Conservation (phyloP, 768 basidiomycete species). For the Phlegmacium glaucopus region DNA sequence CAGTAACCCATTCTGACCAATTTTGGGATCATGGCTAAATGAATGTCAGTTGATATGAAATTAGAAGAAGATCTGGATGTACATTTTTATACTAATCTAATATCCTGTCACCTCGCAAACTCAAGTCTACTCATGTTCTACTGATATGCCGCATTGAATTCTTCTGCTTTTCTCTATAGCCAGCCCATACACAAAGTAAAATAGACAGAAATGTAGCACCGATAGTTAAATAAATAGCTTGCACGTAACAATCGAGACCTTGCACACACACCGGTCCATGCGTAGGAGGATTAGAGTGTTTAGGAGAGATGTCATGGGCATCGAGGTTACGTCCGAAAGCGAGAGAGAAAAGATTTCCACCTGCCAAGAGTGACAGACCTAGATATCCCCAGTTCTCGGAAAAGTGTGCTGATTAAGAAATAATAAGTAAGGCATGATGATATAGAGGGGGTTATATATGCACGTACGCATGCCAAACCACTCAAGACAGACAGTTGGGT, state of each 20-base stretch:
- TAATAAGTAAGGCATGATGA: background rate
- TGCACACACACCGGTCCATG: slow-evolving; percentile 40
- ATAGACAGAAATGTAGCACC: slow-evolving; percentile 44
- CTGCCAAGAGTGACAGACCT: too few relatives aligned
- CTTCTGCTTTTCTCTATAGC: slow-evolving; percentile 1
- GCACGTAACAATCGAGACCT: slow-evolving; percentile 59
- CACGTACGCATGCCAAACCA: slow-evolving; percentile 86
- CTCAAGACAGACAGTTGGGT: slow-evolving; percentile 77
- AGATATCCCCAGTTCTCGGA: slow-evolving; percentile 59
- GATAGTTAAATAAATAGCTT: slow-evolving; percentile 51
- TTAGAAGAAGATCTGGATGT: too few relatives aligned
- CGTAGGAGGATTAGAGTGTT: slow-evolving; percentile 13
- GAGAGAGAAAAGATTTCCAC: too few relatives aligned
- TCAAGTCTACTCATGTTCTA: background rate
- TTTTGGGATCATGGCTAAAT: too few relatives aligned
- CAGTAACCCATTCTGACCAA: too few relatives aligned
- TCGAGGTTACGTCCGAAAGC: too few relatives aligned
- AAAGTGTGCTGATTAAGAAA: slow-evolving; percentile 40
- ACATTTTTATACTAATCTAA: too few relatives aligned
- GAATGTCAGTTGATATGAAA: too few relatives aligned
- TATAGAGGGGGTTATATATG: slow-evolving; percentile 41
- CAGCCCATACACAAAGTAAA: slow-evolving; percentile 47
- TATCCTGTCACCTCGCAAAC: too few relatives aligned
- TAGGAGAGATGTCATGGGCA: too few relatives aligned
- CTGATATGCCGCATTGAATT: too few relatives aligned